phyloP scores from a whole-genome alignment of 441 rosid genomes.

The Aleurites moluccanus region DNA sequence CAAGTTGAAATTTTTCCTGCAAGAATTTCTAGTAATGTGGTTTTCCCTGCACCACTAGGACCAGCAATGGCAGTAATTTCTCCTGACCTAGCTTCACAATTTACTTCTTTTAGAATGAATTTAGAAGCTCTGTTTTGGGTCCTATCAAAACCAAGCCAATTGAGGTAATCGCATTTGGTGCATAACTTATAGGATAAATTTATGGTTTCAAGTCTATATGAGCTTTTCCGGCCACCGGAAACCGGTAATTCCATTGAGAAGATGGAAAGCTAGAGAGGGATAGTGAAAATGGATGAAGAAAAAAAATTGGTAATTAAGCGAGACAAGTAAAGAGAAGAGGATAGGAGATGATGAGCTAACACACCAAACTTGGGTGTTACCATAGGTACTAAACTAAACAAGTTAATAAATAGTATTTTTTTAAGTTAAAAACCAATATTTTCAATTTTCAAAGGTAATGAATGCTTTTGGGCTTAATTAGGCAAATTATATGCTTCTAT shows the following conservation, averaged over 20 bases:
- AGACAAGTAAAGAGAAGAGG: conserved; percentile 26
- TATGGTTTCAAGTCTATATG: conserved; percentile 56
- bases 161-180: conserved; percentile 38
- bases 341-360: conserved; percentile 73
- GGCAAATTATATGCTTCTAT: not conserved
- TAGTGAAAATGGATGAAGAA: conserved; percentile 20
- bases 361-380: conserved; percentile 51
- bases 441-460: not conserved
- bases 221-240: conserved; percentile 38
- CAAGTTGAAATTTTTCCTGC: conserved; percentile 55
- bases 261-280: not conserved
- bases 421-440: not conserved
- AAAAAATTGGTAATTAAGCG: conserved; percentile 17
- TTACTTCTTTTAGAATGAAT: conserved; percentile 54
- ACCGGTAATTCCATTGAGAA: conserved; percentile 62
- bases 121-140: conserved; percentile 29
- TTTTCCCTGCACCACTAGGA: conserved; percentile 91
- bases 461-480: conserved; percentile 1
- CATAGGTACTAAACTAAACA: conserved; percentile 20
- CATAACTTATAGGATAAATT: conserved; percentile 54
- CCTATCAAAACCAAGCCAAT: conserved; percentile 32
- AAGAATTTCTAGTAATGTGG: conserved; percentile 80
- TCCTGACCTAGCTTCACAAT: conserved; percentile 60
- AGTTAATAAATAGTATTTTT: not conserved
- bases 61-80: conserved; percentile 80